Evolutionary conservation across 1,284 basidiomycete genomes (phyloP), one percentile per base, ranked within the genome.

Genomic region (Ustilago bromivora): DNA sequence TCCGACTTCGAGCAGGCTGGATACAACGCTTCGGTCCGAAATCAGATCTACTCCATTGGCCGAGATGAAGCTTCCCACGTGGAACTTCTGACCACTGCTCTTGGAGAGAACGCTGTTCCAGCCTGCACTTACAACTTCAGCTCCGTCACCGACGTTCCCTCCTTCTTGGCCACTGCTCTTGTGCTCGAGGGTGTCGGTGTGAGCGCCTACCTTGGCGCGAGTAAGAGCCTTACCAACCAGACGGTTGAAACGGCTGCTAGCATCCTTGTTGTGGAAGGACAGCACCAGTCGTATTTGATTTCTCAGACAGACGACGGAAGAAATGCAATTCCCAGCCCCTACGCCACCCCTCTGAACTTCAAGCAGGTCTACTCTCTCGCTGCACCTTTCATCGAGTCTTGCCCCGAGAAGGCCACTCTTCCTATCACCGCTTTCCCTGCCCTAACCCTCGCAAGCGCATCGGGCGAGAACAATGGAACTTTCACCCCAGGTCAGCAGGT

Each of bases 251-350:
- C 69, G 2, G 82, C 82, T 3, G 84, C 66, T 11, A 64, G 66
- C 15, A 79, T 89, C 19, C 85, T 90, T 1, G 85, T 88, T 2
- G 89, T 88, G 31, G 88, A 88, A 38, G 86, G 88, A 0, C 88
- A 89, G 41, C 88, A 90, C n/a, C 88, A 89, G 4, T 68, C 71
- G 3, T 84, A 87, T 35, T 70, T 90, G 31, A 88, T 88, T 71
- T 56, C 71, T 10, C 76, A 74, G 62, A 68, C 62, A 2, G 46
- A 61, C 17, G 62, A 73, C 17, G 70, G 71, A 1, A 69, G 71
- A 2, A 78, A 76, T 32, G 57, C 60, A 3, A 70, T 78, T 28
- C 78, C 78, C 0, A 32, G 47, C 23, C 41, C 78, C 8, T 84
- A 71, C 61, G 76, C 81, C 5, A 78, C 79, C 2, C 61, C 80